These are phyloP conservation scores for Ogataea nakhonphanomensis DNA, from an alignment of 805 yeast genomes.

Conservation along the genomic window DNA sequence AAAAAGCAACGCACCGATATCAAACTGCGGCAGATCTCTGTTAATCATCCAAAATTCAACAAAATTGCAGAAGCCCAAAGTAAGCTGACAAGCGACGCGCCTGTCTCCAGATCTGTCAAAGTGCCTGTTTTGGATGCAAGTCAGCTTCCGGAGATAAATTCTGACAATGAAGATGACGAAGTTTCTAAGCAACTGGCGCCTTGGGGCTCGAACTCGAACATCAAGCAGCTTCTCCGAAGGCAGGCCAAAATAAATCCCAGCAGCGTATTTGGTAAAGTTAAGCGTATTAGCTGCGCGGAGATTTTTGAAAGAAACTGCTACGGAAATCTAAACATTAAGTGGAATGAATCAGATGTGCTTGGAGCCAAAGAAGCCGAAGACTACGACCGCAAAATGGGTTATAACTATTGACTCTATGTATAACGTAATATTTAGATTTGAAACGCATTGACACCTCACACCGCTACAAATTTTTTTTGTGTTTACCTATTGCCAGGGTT, in stretches of 20 bases:
- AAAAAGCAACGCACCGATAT: slow-evolving; percentile 12
- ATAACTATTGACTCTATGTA: slow-evolving; percentile 2
- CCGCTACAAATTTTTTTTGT: slow-evolving; percentile 7
- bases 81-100: neutral
- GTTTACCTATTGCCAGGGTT: slow-evolving; percentile 23
- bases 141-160: slow-evolving; percentile 23
- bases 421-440: too few relatives aligned
- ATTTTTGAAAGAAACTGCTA: slow-evolving; percentile 24
- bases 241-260: slow-evolving; percentile 26
- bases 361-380: slow-evolving; percentile 25
- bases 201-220: slow-evolving; percentile 22
- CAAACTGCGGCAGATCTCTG: slow-evolving; percentile 16
- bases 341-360: slow-evolving; percentile 25
- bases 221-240: slow-evolving; percentile 17
- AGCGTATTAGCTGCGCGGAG: slow-evolving; percentile 20
- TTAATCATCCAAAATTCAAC: slow-evolving; percentile 20
- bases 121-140: slow-evolving; percentile 2
- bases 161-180: slow-evolving; percentile 25
- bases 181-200: slow-evolving; percentile 19
- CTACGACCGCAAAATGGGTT: slow-evolving; percentile 30
- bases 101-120: neutral
- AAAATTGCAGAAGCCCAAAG: slow-evolving; percentile 5
- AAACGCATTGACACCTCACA: slow-evolving; percentile 12
- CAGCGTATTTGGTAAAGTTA: slow-evolving; percentile 26
- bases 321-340: slow-evolving; percentile 24